These are phyloP conservation scores for Thalassiosira exigua DNA, from an alignment of 352 stramenopile genomes.

Conservation along the genomic window DNA sequence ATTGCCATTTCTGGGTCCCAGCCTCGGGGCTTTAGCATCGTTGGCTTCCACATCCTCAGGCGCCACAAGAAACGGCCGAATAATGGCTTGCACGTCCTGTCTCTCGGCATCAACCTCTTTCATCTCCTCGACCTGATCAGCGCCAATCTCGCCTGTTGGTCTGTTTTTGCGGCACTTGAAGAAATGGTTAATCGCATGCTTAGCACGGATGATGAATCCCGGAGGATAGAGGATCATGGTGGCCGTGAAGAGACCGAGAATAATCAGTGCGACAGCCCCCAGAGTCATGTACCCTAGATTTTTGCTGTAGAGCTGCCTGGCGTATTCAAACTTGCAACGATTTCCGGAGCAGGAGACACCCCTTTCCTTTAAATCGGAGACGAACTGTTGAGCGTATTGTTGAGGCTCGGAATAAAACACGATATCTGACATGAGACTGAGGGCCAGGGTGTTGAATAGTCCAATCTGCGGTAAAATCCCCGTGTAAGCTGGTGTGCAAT, in stretches of 20 bases:
- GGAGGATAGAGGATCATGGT: slow-evolving; percentile 45
- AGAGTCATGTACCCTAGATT: slow-evolving; percentile 58
- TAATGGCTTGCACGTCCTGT: slow-evolving; percentile 27
- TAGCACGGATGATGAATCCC: slow-evolving; percentile 27
- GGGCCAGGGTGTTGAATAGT: slow-evolving; percentile 55
- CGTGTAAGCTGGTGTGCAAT: slow-evolving; percentile 31
- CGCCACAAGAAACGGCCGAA: slow-evolving; percentile 31
- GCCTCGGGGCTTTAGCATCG: slow-evolving; percentile 11
- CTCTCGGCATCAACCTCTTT: slow-evolving; percentile 49
- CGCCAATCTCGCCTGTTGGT: background rate
- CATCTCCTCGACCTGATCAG: slow-evolving; percentile 47
- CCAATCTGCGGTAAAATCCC: slow-evolving; percentile 63
- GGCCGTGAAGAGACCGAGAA: slow-evolving; percentile 51
- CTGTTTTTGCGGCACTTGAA: slow-evolving; percentile 19
- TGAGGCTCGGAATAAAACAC: slow-evolving; percentile 57
- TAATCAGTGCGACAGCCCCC: slow-evolving; percentile 45
- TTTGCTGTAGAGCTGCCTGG: slow-evolving; percentile 30
- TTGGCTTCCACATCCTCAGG: slow-evolving; percentile 11
- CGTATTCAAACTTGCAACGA: slow-evolving; percentile 54
- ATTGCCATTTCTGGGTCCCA: slow-evolving; percentile 18
- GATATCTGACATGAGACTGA: slow-evolving; percentile 51
- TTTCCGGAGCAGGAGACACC: slow-evolving; percentile 43
- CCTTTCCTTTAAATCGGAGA: slow-evolving; percentile 28
- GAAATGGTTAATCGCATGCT: slow-evolving; percentile 12
- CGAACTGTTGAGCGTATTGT: slow-evolving; percentile 49